These are phyloP conservation scores for Quercus gilva DNA, from an alignment of 306 rosid species.

Conservation along the genomic window DNA sequence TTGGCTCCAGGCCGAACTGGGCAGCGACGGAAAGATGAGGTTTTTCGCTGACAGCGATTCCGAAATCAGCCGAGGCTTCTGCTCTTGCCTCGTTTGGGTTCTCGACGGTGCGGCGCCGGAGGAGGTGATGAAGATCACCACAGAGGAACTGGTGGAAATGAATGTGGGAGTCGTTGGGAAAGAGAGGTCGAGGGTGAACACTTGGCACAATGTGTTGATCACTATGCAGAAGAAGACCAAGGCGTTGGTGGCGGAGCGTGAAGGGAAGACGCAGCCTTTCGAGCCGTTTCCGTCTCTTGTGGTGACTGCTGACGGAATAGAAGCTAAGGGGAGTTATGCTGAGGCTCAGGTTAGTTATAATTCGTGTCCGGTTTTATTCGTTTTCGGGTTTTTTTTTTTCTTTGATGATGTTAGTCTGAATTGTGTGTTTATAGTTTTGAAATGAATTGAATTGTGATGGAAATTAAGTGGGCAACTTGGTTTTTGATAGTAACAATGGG, in stretches of 20 bases:
- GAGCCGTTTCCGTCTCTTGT: constrained; percentile 78
- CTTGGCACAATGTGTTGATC: constrained; percentile 90
- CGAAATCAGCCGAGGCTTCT: constrained; percentile 74
- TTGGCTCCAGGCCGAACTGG: constrained; percentile 66
- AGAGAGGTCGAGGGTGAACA: constrained; percentile 74
- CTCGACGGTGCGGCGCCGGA: constrained; percentile 73
- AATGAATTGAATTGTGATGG: not conserved
- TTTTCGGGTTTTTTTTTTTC: not conserved
- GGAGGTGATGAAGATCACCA: constrained; percentile 55
- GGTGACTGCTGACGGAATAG: constrained; percentile 59
- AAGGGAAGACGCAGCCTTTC: constrained; percentile 50
- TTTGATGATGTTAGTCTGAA: not conserved
- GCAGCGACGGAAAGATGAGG: constrained; percentile 59
- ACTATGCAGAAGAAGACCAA: constrained; percentile 81
- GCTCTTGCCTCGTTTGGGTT: constrained; percentile 68
- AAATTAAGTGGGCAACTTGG: too few relatives aligned
- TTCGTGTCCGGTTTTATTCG: not conserved
- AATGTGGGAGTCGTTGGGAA: constrained; percentile 59
- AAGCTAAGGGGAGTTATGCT: constrained; percentile 83
- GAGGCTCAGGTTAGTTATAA: constrained; percentile 80
- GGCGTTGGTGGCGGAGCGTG: constrained; percentile 60
- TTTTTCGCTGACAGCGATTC: constrained; percentile 86
- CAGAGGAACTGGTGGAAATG: constrained; percentile 64
- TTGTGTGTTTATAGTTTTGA: not conserved
- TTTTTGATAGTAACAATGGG: too few relatives aligned